Base-by-base conservation (phyloP, 2,329 filamentous ascomycete species). In the Xylariaceae sp. region DNA sequence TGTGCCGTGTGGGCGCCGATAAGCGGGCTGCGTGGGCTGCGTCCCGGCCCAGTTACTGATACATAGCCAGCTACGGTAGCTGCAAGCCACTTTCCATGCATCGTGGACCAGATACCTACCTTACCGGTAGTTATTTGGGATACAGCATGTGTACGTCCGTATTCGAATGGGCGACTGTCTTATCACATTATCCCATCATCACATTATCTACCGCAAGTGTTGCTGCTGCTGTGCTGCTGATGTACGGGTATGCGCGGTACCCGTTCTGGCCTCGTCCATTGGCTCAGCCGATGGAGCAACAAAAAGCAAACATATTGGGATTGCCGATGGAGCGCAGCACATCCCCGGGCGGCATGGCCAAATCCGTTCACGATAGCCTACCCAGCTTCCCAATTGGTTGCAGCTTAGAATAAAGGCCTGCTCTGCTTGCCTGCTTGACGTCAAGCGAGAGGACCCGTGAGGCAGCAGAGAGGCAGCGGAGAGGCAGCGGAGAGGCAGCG, bases 61-160 rank as follows among this genome's bases (percentile, higher is more conserved):
- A 4, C 19, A 19, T 19, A 19, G 19, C 19, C 19, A 19, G 19
- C 19, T 19, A 19, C 19, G 43, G 6, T 45, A 45, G 50, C 58
- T 60, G 58, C 58, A 60, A 58, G 58, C 58, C 55, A 60, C 58
- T 34, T 51, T 39, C 47, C 55, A 57, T 60, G 53, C 58, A 53
- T 53, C 53, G 47, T 51, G 47, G 47, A 11, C 19, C 19, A 19
- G 19, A 19, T 19, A 19, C 19, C 19, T 19, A 19, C 19, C 19
- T 50, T 19, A 52, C 35, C 37, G 43, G 43, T 42, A 34, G 48
- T 8, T 48, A 26, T 47, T 50, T 40, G 29, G 48, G 55, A 41
- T 41, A 51, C 51, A 39, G 44, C 51, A 47, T 42, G n/a, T 27
- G 31, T 46, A 41, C 35, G 37, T 31, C 27, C 41, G 19, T 19